A percentile compares a stretch with the other conserved stretches of the same genome.
Evolutionary conservation across 331 rosid species (phyloP).

Genomic region (Phaseolus coccineus): DNA sequence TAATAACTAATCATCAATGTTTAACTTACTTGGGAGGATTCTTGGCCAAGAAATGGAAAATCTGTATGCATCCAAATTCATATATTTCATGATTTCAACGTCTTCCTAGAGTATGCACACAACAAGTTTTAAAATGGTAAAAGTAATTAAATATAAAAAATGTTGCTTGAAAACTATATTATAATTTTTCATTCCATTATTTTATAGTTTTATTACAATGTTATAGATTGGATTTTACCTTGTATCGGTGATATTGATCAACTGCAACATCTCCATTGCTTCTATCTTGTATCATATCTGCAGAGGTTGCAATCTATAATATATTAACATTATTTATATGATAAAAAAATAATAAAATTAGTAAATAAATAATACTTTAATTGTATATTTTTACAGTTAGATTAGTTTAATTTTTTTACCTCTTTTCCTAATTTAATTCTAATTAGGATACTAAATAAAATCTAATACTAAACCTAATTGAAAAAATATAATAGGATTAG

Average conservation of each 20-base stretch:
- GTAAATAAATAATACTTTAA: no score
- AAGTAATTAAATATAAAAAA: neutral
- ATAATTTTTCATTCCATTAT: no score
- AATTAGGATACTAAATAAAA: no score
- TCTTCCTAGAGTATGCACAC: slow-evolving; percentile 55
- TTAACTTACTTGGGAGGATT: slow-evolving; percentile 60
- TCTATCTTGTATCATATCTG: slow-evolving; percentile 50
- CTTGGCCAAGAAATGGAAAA: slow-evolving; percentile 67
- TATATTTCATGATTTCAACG: slow-evolving; percentile 49
- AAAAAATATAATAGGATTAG: no score
- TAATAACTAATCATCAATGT: neutral
- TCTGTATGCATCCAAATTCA: slow-evolving; percentile 62
- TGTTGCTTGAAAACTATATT: neutral
- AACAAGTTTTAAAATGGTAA: neutral
- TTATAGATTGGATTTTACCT: slow-evolving; percentile 40
- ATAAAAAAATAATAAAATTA: no score
- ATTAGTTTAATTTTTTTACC: no score
- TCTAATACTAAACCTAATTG: no score
- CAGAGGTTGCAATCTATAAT: neutral
- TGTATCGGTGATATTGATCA: slow-evolving; percentile 56
- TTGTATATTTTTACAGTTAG: no score
- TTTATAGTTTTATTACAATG: no score
- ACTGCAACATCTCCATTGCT: slow-evolving; percentile 55
- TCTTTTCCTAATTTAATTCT: no score
- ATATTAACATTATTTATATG: no score